Conservation (phyloP, 78 protist genomes). For the Cavenderia fasciculata region DNA sequence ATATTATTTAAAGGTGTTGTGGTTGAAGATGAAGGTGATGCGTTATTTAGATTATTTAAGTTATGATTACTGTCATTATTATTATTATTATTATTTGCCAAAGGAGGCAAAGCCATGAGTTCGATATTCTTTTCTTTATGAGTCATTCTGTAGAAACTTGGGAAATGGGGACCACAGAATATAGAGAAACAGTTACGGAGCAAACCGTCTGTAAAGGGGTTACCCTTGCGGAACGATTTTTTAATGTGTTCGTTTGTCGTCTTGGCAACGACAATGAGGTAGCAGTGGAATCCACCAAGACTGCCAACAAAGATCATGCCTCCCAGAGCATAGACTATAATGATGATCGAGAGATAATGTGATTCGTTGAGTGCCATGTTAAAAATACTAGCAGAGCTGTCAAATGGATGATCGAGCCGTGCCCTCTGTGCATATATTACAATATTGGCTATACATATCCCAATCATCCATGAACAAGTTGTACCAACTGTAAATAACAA, state of each 20-base stretch:
- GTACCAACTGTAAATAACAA: conserved; percentile 39
- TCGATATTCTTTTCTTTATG: conserved; percentile 12
- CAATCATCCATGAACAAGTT: conserved; percentile 48
- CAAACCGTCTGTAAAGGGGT: conserved; percentile 13
- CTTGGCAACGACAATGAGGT: conserved; percentile 7
- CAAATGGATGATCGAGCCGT: conserved; percentile 12
- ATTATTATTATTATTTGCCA: conserved; percentile 3
- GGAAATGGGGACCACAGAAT: conserved; percentile 46
- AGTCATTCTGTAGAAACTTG: conserved; percentile 18
- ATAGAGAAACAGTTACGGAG: background rate
- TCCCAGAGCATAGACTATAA: conserved; percentile 47
- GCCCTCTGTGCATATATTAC: conserved; percentile 11
- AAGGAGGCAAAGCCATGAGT: background rate
- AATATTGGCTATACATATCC: conserved; percentile 62
- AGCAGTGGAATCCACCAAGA: conserved; percentile 74
- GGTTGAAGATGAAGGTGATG: background rate
- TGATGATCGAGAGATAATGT: conserved; percentile 47
- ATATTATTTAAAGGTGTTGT: background rate
- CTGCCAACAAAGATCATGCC: conserved; percentile 67
- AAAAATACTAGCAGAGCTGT: conserved; percentile 20
- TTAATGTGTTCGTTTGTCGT: conserved; percentile 75
- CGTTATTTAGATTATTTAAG: background rate
- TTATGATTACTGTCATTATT: background rate
- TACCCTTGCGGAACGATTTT: conserved; percentile 20
- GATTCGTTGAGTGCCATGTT: conserved; percentile 11